These are phyloP conservation scores for Phytophthora chlamydospora DNA, from an alignment of 352 stramenopile species.

Conservation along the genomic window DNA sequence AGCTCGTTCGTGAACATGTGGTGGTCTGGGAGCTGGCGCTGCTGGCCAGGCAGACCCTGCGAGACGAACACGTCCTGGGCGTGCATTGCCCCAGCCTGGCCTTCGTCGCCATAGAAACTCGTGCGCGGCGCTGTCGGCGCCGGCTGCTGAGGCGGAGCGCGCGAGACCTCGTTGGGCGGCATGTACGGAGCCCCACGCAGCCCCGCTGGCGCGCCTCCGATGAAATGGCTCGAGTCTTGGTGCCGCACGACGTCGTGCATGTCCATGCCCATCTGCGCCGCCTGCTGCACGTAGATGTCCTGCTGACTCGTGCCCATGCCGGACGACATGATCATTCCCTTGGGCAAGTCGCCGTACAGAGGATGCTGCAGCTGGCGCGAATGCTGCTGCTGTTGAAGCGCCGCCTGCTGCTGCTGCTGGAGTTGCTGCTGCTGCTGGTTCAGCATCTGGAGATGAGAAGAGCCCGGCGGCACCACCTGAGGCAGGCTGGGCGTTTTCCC, in stretches of 20 bases:
- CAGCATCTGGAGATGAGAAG: conserved; percentile 57
- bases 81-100: conserved; percentile 43
- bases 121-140: conserved; percentile 37
- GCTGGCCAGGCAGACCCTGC: conserved; percentile 42
- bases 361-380: conserved; percentile 54
- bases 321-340: conserved; percentile 54
- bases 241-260: conserved; percentile 62
- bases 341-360: conserved; percentile 60
- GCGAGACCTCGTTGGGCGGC: conserved; percentile 25
- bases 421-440: conserved; percentile 54
- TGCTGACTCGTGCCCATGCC: conserved; percentile 46
- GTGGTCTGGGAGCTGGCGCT: conserved; percentile 44
- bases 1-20: conserved; percentile 52
- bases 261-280: conserved; percentile 59
- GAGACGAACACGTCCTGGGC: conserved; percentile 58
- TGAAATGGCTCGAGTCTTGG: conserved; percentile 46
- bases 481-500: conserved; percentile 40
- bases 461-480: conserved; percentile 36
- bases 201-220: conserved; percentile 17
- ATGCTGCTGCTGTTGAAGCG: conserved; percentile 51
- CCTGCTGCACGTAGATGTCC: conserved; percentile 58
- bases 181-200: conserved; percentile 36
- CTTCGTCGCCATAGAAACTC: conserved; percentile 54
- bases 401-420: conserved; percentile 50
- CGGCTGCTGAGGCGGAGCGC: conserved; percentile 33